Evolutionary conservation across 2,329 filamentous ascomycete species (phyloP), one percentile per base, ranked within the genome.

Genomic region (Camillea tinctor): DNA sequence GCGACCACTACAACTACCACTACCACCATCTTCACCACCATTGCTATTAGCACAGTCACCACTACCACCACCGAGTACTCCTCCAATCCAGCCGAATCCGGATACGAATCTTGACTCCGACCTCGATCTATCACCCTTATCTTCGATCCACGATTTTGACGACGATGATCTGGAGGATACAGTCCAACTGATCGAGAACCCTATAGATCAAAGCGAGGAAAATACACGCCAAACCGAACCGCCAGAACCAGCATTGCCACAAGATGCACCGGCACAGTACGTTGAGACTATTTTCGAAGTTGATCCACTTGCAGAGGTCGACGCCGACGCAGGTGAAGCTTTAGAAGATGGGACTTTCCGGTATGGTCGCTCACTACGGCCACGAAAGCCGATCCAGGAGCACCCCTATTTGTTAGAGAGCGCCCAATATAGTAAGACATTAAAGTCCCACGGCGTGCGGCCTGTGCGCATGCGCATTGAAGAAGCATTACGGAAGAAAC

Each of bases 381-480:
- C 83, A 1, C 79, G 84, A 20, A 87, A 86, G 61, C 84, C 84
- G 1, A 87, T 87, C 6, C 84, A 87, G 67, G 77, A 86, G 66
- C 83, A 86, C 51, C 84, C 84, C 3, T 87, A 87, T 63, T 72
- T 82, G 5, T 73, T 86, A 3, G 84, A 87, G 63, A 82, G 79
- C 67, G 83, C 79, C 0, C 79, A 81, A 24, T 86, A 86, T 68
- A 81, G 79, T 57, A 81, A 73, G 2, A 72, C 78, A 20, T 79
- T 86, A 65, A 83, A 81, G 66, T 79, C 79, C 3, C 83, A 84
- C 59, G 84, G 84, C 22, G 71, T 87, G 24, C 80, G 79, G 56
- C 84, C 84, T 0, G 68, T 86, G 36, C 77, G 77, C 56, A 73
- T 84, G 49, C 70, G 76, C 7, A 60, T 69, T 11, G 69, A 72